phyloP scores from a whole-genome alignment of 768 basidiomycete genomes.

The Pisolithus orientalis region DNA sequence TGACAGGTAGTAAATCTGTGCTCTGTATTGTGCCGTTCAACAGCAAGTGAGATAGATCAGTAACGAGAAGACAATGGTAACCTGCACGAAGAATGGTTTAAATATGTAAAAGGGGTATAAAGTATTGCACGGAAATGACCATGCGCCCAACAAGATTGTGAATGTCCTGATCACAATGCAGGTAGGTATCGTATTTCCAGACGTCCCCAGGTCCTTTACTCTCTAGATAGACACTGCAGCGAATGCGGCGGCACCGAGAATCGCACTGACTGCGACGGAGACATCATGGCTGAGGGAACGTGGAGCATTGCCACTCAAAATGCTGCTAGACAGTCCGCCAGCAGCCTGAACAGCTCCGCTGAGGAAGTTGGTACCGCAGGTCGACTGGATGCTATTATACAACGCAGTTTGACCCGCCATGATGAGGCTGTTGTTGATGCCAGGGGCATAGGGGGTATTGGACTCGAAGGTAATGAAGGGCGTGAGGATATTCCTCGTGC shows the following conservation, averaged over 20 bases:
- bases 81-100: neutral
- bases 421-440: slow-evolving; percentile 58
- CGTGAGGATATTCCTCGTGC: slow-evolving; percentile 72
- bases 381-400: slow-evolving; percentile 52
- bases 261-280: slow-evolving; percentile 23
- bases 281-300: slow-evolving; percentile 18
- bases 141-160: neutral
- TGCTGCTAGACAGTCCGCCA: slow-evolving; percentile 43
- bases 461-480: slow-evolving; percentile 76
- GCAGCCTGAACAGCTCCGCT: slow-evolving; percentile 62
- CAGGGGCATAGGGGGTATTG: slow-evolving; percentile 65
- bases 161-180: neutral
- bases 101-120: neutral
- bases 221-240: slow-evolving; percentile 15
- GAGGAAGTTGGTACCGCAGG: slow-evolving; percentile 72
- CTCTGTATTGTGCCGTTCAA: neutral
- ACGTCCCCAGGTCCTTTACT: neutral
- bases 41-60: neutral
- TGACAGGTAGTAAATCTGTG: neutral
- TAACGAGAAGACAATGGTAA: neutral
- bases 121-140: neutral
- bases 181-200: neutral
- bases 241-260: slow-evolving; percentile 30
- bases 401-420: slow-evolving; percentile 60
- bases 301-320: slow-evolving; percentile 27